Evolutionary conservation across 2,329 filamentous ascomycete genomes (phyloP), one percentile per base, ranked within the genome.

Genomic region (Ambrosiella cleistominuta): DNA sequence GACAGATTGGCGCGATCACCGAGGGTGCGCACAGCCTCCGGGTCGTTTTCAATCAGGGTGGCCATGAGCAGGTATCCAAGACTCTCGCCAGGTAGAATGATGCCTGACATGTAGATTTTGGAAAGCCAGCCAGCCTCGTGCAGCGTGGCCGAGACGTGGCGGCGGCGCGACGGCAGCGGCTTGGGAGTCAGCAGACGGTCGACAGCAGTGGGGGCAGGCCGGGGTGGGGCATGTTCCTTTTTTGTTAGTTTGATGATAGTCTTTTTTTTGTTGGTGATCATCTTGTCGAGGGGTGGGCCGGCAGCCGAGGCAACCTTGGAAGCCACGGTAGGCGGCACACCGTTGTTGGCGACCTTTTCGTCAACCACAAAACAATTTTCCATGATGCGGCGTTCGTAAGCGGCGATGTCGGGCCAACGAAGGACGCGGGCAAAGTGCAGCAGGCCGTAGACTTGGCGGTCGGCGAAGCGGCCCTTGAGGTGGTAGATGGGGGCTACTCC

Each of bases 31-130:
- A 85, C 72, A 1, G 80, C 82, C 19, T 74, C 70, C n/a, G 72
- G 70, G 62, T 85, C 81, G 60, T 80, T 82, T 64, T 85, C 82
- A 5, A 85, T 67, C 54, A 85, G 68, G 2, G 81, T 80, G 1
- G 81, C 77, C 74, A 85, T 85, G 51, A 85, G 70, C 60, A 83
- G 76, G 64, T 84, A 81, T 55, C 76, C 74, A 36, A 85, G 64
- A 1, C 74, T 74, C 62, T 85, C 82, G 2, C 82, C 82, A 0
- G 82, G 82, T 7, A 85, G 70, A 64, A 85, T 74, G 50, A 85
- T 66, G 0, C 82, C 81, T 39, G 80, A 84, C 7, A 85, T 70
- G 63, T 83, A 85, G 27, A 80, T 83, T 66, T 81, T 81, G 4
- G 81, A 83, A 15, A 85, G 72, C 82, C 82, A 85, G 1, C 82